A percentile compares a stretch with the other conserved stretches of the same genome.
Conservation (phyloP, 768 basidiomycete genomes). For the Hericium alpestre region DNA sequence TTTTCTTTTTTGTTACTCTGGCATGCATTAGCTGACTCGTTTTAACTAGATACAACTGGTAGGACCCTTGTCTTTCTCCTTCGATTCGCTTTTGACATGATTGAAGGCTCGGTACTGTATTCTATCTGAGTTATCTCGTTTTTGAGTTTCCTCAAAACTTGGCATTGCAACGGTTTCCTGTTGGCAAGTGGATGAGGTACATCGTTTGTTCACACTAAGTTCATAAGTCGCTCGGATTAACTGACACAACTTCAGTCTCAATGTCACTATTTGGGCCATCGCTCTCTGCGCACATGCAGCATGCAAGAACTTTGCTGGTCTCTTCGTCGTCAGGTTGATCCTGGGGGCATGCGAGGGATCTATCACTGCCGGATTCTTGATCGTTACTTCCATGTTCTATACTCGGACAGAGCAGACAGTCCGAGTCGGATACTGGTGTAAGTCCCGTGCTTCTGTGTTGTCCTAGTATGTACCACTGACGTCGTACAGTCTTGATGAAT, state of each 20-base stretch:
- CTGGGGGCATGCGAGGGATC: conserved; percentile 65
- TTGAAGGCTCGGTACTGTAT: conserved; percentile 62
- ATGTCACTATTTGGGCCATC: conserved; percentile 58
- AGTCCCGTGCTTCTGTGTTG: conserved; percentile 18
- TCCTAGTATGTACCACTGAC: background rate
- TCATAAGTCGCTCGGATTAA: no score
- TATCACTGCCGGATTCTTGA: conserved; percentile 68
- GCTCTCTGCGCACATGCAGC: conserved; percentile 55
- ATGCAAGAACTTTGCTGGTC: conserved; percentile 56
- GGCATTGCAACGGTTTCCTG: conserved; percentile 60
- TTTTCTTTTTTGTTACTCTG: background rate
- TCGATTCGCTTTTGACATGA: background rate
- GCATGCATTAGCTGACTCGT: background rate
- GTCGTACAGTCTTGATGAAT: conserved; percentile 54
- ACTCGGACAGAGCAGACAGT: conserved; percentile 59
- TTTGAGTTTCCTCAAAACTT: conserved; percentile 73
- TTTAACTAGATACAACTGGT: conserved; percentile 54
- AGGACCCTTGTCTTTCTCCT: background rate
- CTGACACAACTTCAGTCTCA: conserved; percentile 30
- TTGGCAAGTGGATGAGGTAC: conserved; percentile 75
- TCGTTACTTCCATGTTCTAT: conserved; percentile 72
- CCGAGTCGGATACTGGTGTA: conserved; percentile 71
- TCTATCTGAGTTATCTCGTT: conserved; percentile 58
- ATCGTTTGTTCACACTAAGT: no score
- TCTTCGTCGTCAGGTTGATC: conserved; percentile 53